phyloP scores from a whole-genome alignment of 768 basidiomycete species.

The Paxillus ammoniavirescens region DNA sequence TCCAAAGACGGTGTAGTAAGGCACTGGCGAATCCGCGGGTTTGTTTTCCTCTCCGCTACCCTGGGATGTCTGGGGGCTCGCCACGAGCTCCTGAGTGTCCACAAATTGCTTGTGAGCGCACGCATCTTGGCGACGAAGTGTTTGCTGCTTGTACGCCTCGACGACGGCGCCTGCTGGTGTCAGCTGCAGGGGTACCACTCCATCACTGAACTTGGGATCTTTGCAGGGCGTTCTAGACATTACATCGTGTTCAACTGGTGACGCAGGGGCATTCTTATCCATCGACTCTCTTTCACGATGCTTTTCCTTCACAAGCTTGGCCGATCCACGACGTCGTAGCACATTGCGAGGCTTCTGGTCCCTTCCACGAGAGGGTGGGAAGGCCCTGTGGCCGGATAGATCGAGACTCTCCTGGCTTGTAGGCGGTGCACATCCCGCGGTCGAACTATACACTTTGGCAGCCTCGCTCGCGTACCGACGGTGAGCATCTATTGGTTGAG shows the following conservation, averaged over 20 bases:
- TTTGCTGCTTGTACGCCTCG: constrained; percentile 48
- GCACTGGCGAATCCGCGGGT: constrained; percentile 25
- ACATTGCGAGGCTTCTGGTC: constrained; percentile 29
- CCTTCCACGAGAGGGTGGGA: constrained; percentile 1
- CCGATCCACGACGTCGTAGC: constrained; percentile 28
- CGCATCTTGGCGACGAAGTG: constrained; percentile 19
- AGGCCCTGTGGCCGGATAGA: constrained; percentile 1
- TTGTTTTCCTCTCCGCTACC: constrained; percentile 16
- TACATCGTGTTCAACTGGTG: background rate
- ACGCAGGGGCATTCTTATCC: constrained; percentile 5
- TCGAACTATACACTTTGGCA: constrained; percentile 3
- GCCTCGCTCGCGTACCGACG: constrained; percentile 20
- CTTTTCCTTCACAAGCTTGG: constrained; percentile 15
- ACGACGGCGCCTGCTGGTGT: constrained; percentile 48
- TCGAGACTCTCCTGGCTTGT: constrained; percentile 15
- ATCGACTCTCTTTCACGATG: constrained; percentile 7
- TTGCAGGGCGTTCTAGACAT: background rate
- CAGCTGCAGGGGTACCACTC: constrained; percentile 16
- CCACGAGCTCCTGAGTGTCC: constrained; percentile 22
- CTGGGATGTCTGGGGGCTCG: constrained; percentile 6
- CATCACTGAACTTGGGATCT: background rate
- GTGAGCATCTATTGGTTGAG: constrained; percentile 11
- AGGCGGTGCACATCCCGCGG: background rate
- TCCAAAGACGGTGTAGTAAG: constrained; percentile 61
- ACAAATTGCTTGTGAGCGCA: constrained; percentile 21